Evolutionary conservation across 768 basidiomycete genomes (phyloP).

Genomic region (Astraeus odoratus): DNA sequence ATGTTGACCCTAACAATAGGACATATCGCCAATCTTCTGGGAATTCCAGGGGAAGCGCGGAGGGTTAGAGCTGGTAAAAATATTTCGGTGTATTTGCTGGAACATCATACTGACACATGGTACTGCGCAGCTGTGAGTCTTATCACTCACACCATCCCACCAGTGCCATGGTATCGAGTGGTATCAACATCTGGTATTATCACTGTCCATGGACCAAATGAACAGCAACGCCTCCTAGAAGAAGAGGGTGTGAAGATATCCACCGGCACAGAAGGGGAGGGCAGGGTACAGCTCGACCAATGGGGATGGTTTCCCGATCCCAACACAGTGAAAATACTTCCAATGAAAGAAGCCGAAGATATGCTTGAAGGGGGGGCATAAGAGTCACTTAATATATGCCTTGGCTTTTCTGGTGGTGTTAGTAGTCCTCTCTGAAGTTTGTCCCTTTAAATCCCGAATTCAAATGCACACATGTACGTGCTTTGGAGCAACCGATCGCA

Average conservation of each 20-base stretch:
- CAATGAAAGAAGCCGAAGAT: neutral
- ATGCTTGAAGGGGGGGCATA: conserved; percentile 10
- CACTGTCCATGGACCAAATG: conserved; percentile 40
- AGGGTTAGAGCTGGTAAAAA: conserved; percentile 69
- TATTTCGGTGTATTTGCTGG: neutral
- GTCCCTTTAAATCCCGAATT: too few species aligned
- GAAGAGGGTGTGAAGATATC: conserved; percentile 72
- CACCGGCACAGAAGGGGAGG: conserved; percentile 41
- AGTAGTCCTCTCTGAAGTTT: too few species aligned
- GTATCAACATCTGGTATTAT: conserved; percentile 59
- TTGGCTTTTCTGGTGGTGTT: too few species aligned
- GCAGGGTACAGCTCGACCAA: conserved; percentile 43
- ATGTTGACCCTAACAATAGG: conserved; percentile 16
- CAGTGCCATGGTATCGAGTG: conserved; percentile 76
- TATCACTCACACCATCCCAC: conserved; percentile 49
- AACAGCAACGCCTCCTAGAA: conserved; percentile 61
- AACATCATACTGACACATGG: neutral
- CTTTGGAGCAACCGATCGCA: too few species aligned
- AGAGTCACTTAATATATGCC: too few species aligned
- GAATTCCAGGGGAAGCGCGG: conserved; percentile 65
- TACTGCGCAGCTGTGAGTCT: conserved; percentile 58
- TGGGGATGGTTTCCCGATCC: conserved; percentile 58
- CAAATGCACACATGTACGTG: too few species aligned
- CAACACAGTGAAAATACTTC: neutral
- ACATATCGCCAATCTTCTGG: conserved; percentile 69